Evolutionary conservation across 352 stramenopile species (phyloP).

Genomic region (Phytophthora podocarpi): DNA sequence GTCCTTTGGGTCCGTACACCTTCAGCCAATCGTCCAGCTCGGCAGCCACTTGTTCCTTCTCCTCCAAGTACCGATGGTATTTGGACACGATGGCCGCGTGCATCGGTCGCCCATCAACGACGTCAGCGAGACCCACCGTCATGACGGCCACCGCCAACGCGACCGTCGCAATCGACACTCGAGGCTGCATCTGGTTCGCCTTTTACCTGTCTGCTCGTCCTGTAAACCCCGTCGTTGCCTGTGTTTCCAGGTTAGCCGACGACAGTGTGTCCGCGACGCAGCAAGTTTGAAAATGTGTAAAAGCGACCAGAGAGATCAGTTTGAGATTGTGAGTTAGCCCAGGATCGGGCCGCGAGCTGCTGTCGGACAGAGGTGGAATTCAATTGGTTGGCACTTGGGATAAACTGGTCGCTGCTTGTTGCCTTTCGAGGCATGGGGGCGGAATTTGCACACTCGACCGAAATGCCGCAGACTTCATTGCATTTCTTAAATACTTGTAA

Average conservation of each 20-base stretch:
- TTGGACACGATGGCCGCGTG: conserved; percentile 53
- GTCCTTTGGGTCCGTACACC: conserved; percentile 32
- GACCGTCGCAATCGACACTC: conserved; percentile 27
- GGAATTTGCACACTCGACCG: background rate
- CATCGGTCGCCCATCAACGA: conserved; percentile 41
- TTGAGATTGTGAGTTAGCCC: conserved; percentile 35
- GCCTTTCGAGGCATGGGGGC: background rate
- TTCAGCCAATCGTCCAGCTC: conserved; percentile 57
- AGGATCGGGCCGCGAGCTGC: conserved; percentile 25
- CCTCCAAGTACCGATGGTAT: conserved; percentile 59
- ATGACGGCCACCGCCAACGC: conserved; percentile 25
- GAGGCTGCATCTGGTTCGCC: conserved; percentile 29
- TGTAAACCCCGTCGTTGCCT: background rate
- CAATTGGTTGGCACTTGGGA: conserved; percentile 25
- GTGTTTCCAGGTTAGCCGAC: conserved; percentile 12
- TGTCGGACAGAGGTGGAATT: conserved; percentile 3
- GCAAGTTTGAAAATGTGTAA: conserved; percentile 37
- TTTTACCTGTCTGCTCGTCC: conserved; percentile 2
- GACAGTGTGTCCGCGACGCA: conserved; percentile 9
- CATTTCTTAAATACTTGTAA: background rate
- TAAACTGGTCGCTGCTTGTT: conserved; percentile 29
- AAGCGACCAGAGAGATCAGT: conserved; percentile 29
- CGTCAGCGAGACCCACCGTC: conserved; percentile 19
- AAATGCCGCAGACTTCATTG: background rate
- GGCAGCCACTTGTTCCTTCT: conserved; percentile 40